phyloP scores from a whole-genome alignment of 2,329 filamentous ascomycete genomes.

The Incumbomyces delicatus region DNA sequence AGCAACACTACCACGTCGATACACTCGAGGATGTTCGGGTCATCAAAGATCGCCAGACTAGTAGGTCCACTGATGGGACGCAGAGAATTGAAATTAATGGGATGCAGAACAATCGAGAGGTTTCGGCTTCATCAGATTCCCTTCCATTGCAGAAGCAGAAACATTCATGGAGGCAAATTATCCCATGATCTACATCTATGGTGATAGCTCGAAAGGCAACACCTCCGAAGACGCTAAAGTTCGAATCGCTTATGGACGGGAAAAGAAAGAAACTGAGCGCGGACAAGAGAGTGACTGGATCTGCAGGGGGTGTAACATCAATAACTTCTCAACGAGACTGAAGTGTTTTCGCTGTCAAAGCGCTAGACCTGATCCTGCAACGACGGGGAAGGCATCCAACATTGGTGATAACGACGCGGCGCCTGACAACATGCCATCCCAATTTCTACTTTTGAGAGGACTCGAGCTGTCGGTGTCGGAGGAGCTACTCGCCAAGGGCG shows the following conservation, averaged over 20 bases:
- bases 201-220: conserved; percentile 18
- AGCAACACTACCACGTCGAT: conserved; percentile 41
- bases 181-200: conserved; percentile 42
- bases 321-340: conserved; percentile 48
- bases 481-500: conserved; percentile 60
- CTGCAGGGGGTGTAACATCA: conserved; percentile 44
- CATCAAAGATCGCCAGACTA: conserved; percentile 50
- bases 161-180: conserved; percentile 45
- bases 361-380: conserved; percentile 30
- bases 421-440: conserved; percentile 53
- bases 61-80: conserved; percentile 26
- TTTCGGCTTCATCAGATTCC: conserved; percentile 49
- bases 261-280: conserved; percentile 41
- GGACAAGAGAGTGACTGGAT: conserved; percentile 48
- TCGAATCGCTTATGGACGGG: conserved; percentile 45
- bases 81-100: conserved; percentile 4
- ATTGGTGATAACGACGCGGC: conserved; percentile 47
- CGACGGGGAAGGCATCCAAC: conserved; percentile 34
- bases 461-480: conserved; percentile 62
- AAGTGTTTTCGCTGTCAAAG: conserved; percentile 52
- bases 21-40: conserved; percentile 48
- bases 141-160: conserved; percentile 38
- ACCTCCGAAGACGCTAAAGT: conserved; percentile 35
- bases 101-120: conserved; percentile 43
- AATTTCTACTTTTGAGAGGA: conserved; percentile 66